phyloP scores from a whole-genome alignment of 164 flowering plant species.

The Santalum album region DNA sequence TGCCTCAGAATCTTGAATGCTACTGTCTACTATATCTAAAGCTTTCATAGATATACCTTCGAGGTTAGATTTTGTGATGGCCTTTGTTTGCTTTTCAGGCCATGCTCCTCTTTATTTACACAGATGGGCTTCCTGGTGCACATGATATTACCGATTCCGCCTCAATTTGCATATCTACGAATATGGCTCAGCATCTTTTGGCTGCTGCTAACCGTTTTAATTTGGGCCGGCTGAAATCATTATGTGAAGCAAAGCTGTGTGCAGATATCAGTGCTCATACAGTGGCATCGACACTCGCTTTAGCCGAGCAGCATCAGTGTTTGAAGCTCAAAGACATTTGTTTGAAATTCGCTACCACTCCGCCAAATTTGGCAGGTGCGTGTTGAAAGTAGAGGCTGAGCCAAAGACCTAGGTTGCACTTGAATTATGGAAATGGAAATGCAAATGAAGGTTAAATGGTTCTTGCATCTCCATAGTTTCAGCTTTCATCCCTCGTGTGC shows the following conservation, averaged over 20 bases:
- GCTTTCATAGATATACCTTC: no score
- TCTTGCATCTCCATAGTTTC: conserved; percentile 20
- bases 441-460: no score
- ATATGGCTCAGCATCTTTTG: conserved; percentile 1
- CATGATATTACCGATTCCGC: neutral
- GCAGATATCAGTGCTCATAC: conserved; percentile 56
- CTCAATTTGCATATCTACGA: neutral
- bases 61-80: no score
- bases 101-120: neutral
- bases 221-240: neutral
- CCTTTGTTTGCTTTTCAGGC: neutral
- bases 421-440: no score
- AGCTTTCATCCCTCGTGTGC: no score
- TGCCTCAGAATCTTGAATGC: no score
- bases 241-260: conserved; percentile 80
- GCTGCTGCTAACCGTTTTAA: conserved; percentile 4
- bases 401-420: no score
- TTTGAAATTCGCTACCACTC: conserved; percentile 63
- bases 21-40: no score
- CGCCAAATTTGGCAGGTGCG: conserved; percentile 81
- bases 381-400: conserved; percentile 26
- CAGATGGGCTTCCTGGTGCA: neutral
- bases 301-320: conserved; percentile 84
- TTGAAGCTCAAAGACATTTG: conserved; percentile 61
- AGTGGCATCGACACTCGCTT: conserved; percentile 77